Evolutionary conservation across 345 rosid genomes (phyloP), one percentile per base, ranked within the genome.

Genomic region (Boechera stricta): DNA sequence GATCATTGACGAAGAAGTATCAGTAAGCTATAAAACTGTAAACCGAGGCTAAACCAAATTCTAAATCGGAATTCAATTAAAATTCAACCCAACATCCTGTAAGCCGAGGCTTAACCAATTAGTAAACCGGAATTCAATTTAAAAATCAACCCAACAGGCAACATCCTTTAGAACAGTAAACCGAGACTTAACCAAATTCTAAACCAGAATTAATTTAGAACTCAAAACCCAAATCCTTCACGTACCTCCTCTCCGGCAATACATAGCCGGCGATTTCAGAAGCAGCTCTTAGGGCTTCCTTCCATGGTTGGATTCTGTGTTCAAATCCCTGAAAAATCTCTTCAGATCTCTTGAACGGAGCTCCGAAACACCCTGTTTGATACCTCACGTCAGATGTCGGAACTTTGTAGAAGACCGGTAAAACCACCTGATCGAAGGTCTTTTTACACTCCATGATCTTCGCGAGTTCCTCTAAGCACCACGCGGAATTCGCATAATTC

Each of bases 331-430:
- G 59, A 7, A 74, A 74, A 12, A 0, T 4, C 12, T 56, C 59
- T 6, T 66, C 66, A 4, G 58, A 2, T 54, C 57, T 24, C 6
- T 65, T 2, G 16, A 82, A 74, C 8, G 82, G 70, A 59, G 75
- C 61, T 59, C 71, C 77, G 31, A 78, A 82, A 0, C 9, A 65
- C 3, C 82, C 84, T 1, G 7, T 51, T 4, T 74, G 82, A 24
- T 67, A 1, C 15, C 32, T 65, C 7, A 67, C 82, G 5, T 70
- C 77, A 5, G 16, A 64, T 5, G 77, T 49, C 7, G 66, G 12
- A 11, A 81, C 78, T 36, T 57, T 32, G 65, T 77, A 72, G 79
- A 81, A 81, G 69, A 81, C 45, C 8, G 82, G 84, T 4, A 81
- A 24, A 3, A 74, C 82, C 6, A 74, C 57, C 51, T 82, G 67